These are phyloP conservation scores for Schizothecium vesticola DNA, from an alignment of 495 filamentous ascomycete species.

Conservation along the genomic window DNA sequence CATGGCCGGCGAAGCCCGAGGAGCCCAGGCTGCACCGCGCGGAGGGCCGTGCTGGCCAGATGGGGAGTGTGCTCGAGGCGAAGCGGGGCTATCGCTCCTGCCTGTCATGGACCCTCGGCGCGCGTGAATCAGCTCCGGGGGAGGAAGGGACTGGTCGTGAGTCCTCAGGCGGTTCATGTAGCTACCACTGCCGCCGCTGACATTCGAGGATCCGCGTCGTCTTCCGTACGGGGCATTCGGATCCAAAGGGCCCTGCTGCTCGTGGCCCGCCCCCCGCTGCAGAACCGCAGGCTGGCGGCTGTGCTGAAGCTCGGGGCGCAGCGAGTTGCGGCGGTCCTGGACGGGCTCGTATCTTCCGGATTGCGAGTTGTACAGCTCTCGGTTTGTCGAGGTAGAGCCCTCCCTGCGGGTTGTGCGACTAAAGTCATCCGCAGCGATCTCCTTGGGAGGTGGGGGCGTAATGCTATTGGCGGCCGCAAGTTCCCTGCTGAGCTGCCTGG, in stretches of 20 bases:
- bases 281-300: conserved; percentile 72
- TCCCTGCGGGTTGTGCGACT: conserved; percentile 76
- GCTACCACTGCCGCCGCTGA: conserved; percentile 82
- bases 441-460: conserved; percentile 53
- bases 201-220: conserved; percentile 86
- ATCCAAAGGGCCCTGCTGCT: conserved; percentile 70
- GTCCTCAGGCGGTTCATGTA: conserved; percentile 47
- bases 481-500: conserved; percentile 32
- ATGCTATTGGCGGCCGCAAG: conserved; percentile 19
- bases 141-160: conserved; percentile 41
- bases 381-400: conserved; percentile 47
- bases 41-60: conserved; percentile 23
- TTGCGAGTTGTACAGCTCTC: conserved; percentile 89
- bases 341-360: conserved; percentile 94
- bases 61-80: conserved; percentile 41
- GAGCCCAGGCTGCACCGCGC: conserved; percentile 43
- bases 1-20: conserved; percentile 45
- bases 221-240: conserved; percentile 66
- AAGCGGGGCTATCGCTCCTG: conserved; percentile 44
- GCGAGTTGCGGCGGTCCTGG: conserved; percentile 64
- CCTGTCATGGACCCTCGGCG: conserved; percentile 42
- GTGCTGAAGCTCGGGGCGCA: conserved; percentile 47
- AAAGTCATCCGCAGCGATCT: conserved; percentile 93
- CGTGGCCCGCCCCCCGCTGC: conserved; percentile 55
- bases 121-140: conserved; percentile 39